Conservation (phyloP, 148 eudicot species). For the Linanthus parryae region DNA sequence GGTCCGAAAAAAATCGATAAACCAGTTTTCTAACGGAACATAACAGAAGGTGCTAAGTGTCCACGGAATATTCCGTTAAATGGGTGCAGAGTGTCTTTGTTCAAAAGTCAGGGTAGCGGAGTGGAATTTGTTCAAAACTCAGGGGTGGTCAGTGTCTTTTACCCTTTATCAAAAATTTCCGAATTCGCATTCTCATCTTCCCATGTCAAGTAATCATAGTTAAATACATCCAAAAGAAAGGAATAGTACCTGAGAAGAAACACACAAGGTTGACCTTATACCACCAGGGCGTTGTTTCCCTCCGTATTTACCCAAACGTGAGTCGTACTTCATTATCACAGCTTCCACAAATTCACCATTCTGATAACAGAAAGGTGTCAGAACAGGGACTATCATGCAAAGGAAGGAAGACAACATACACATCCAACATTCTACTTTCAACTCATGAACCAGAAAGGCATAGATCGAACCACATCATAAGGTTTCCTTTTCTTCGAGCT, state of each 20-base stretch:
- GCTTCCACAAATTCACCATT: constrained; percentile 90
- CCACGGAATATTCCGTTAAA: too few relatives aligned
- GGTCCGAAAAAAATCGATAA: too few relatives aligned
- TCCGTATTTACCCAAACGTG: constrained; percentile 71
- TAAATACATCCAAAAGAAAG: not conserved
- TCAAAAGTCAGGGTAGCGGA: too few relatives aligned
- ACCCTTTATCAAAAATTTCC: too few relatives aligned
- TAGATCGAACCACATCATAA: not conserved
- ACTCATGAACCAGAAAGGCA: not conserved
- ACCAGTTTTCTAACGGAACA: too few relatives aligned
- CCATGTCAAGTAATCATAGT: not conserved
- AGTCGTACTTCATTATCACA: constrained; percentile 92
- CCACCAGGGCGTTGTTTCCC: constrained; percentile 94
- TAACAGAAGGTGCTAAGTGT: too few relatives aligned
- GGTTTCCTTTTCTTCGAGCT: not conserved
- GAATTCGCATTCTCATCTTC: not conserved
- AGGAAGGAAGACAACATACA: not conserved
- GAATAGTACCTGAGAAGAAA: constrained; percentile 81
- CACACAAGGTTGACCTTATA: constrained; percentile 73
- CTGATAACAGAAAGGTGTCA: constrained; percentile 25
- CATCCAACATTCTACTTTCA: not conserved
- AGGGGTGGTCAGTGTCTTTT: too few relatives aligned
- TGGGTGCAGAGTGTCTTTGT: too few relatives aligned
- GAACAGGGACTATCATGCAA: not conserved
- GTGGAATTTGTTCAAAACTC: too few relatives aligned